Evolutionary conservation across 768 basidiomycete genomes (phyloP).

Genomic region (Kwoniella bestiolae): DNA sequence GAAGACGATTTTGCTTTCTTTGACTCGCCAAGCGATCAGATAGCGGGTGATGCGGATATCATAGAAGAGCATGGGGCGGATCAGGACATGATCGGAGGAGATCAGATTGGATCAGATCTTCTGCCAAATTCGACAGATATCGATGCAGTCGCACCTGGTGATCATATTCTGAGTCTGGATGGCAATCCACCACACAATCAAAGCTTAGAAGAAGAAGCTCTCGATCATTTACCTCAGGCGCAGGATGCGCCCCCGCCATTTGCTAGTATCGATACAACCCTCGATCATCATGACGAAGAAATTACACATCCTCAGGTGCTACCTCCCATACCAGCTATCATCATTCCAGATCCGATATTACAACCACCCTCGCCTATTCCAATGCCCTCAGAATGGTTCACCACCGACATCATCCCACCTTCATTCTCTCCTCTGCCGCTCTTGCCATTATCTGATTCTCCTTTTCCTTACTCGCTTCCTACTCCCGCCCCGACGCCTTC

Average conservation of each 20-base stretch:
- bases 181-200: too few species aligned
- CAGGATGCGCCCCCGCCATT: too few species aligned
- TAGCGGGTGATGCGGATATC: background rate
- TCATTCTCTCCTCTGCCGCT: slow-evolving; percentile 32
- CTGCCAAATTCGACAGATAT: too few species aligned
- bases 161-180: too few species aligned
- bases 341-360: too few species aligned
- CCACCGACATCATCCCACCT: slow-evolving; percentile 31
- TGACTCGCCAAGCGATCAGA: slow-evolving; percentile 24
- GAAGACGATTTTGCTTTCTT: slow-evolving; percentile 37
- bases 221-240: too few species aligned
- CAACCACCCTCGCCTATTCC: background rate
- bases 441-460: background rate
- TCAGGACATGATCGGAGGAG: background rate
- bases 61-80: background rate
- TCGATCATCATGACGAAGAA: too few species aligned
- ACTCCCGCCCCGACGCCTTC: slow-evolving; percentile 44
- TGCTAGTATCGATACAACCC: too few species aligned
- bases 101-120: background rate
- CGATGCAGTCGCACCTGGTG: too few species aligned
- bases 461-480: slow-evolving; percentile 30
- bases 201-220: too few species aligned
- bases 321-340: too few species aligned
- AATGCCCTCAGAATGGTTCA: background rate
- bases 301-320: background rate